phyloP scores from a whole-genome alignment of 345 rosid species.

The Corymbia maculata region DNA sequence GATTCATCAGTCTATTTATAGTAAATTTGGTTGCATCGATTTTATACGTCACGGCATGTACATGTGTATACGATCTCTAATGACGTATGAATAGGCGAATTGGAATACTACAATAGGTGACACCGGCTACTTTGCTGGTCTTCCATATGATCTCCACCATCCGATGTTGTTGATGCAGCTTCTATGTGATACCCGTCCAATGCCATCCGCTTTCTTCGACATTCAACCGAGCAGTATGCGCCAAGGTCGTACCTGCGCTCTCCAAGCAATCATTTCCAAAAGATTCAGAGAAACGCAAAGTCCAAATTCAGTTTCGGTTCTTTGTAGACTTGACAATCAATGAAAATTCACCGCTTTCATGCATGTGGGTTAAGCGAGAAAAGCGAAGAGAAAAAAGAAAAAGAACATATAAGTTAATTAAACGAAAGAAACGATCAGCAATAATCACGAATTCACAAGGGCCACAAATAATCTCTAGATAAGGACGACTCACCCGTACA shows the following conservation, averaged over 20 bases:
- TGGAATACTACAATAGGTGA: background rate
- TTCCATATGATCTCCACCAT: background rate
- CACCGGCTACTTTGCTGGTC: background rate
- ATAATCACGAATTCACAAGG: background rate
- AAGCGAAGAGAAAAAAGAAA: background rate
- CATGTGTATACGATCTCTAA: background rate
- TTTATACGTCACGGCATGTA: rapidly evolving
- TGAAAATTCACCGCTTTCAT: background rate
- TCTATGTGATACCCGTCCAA: background rate
- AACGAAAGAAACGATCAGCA: background rate
- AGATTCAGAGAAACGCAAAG: background rate
- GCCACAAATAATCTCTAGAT: background rate
- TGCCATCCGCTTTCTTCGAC: background rate
- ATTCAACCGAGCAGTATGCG: background rate
- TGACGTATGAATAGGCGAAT: background rate
- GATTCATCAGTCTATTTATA: background rate
- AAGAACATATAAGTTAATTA: background rate
- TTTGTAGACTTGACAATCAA: background rate
- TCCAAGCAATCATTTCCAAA: background rate
- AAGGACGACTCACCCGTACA: background rate
- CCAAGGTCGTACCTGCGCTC: background rate
- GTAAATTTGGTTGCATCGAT: background rate
- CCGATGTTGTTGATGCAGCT: background rate
- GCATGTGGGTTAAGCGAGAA: background rate
- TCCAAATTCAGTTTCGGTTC: background rate